Percentiles rank a stretch among this genome's conserved stretches.
phyloP scores from a whole-genome alignment of 306 rosid genomes.

The Abrus precatorius region DNA sequence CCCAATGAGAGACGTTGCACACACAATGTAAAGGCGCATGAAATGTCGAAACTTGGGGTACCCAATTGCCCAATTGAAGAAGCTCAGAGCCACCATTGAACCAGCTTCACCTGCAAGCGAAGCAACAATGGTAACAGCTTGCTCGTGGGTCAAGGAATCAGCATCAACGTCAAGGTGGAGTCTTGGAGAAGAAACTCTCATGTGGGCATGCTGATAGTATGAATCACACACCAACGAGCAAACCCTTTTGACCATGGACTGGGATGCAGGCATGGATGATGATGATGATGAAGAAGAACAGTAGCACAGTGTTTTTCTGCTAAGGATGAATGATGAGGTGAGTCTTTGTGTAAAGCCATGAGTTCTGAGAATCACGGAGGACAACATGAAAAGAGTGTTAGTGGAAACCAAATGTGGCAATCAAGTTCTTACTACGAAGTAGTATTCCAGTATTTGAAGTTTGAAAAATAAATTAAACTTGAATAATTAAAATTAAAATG shows the following conservation, averaged over 20 bases:
- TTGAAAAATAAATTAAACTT: no score
- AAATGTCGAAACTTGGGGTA: constrained; percentile 70
- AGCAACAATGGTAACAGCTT: constrained; percentile 71
- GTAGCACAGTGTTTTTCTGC: constrained; percentile 47
- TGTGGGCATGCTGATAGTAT: constrained; percentile 56
- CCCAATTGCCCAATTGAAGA: constrained; percentile 78
- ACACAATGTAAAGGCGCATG: constrained; percentile 75
- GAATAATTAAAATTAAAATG: no score
- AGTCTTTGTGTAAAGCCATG: constrained; percentile 57
- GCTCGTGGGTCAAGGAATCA: constrained; percentile 69
- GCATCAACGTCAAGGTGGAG: constrained; percentile 63
- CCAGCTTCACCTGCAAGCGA: constrained; percentile 79
- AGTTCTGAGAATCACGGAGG: constrained; percentile 52
- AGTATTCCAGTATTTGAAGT: no score
- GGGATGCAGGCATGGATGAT: constrained; percentile 49
- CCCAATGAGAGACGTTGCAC: constrained; percentile 63
- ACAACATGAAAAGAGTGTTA: constrained; percentile 49
- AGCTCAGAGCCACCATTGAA: constrained; percentile 78
- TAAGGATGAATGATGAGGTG: constrained; percentile 36
- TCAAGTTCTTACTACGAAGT: no score
- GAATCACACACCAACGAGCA: constrained; percentile 74
- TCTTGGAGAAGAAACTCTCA: constrained; percentile 56
- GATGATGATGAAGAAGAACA: constrained; percentile 22
- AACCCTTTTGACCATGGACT: constrained; percentile 58
- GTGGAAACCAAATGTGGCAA: no score